phyloP scores from a whole-genome alignment of 495 filamentous ascomycete species.

The Alectoria sarmentosa region DNA sequence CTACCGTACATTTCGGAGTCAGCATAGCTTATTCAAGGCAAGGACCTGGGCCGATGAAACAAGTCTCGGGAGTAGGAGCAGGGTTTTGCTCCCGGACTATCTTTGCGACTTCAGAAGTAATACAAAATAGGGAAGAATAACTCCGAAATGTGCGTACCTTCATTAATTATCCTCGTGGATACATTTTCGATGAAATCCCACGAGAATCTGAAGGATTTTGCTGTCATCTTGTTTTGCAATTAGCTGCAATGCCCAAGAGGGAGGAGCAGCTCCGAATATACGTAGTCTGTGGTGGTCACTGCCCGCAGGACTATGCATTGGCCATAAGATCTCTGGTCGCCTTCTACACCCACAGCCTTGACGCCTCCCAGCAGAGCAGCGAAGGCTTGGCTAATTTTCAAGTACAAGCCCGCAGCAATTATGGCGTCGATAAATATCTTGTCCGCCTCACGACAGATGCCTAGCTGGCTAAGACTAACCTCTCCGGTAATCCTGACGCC shows the following conservation, averaged over 20 bases:
- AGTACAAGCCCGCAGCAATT: constrained; percentile 72
- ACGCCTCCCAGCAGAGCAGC: constrained; percentile 64
- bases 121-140: no score
- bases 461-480: constrained; percentile 70
- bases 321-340: constrained; percentile 45
- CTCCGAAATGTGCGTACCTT: no score
- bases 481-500: constrained; percentile 88
- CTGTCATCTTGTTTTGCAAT: constrained; percentile 55
- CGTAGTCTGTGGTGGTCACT: no score
- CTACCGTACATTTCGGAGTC: no score
- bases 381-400: constrained; percentile 75
- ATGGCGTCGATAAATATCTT: constrained; percentile 82
- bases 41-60: no score
- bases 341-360: constrained; percentile 71
- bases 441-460: constrained; percentile 78
- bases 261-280: no score
- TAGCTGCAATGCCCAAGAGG: no score
- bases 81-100: no score
- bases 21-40: no score
- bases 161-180: constrained; percentile 60
- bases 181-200: background rate
- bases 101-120: no score
- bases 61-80: no score
- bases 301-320: background rate
- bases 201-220: constrained; percentile 23